Conservation (phyloP, 2,329 filamentous ascomycete species). For the Ramularia collo-cygni region DNA sequence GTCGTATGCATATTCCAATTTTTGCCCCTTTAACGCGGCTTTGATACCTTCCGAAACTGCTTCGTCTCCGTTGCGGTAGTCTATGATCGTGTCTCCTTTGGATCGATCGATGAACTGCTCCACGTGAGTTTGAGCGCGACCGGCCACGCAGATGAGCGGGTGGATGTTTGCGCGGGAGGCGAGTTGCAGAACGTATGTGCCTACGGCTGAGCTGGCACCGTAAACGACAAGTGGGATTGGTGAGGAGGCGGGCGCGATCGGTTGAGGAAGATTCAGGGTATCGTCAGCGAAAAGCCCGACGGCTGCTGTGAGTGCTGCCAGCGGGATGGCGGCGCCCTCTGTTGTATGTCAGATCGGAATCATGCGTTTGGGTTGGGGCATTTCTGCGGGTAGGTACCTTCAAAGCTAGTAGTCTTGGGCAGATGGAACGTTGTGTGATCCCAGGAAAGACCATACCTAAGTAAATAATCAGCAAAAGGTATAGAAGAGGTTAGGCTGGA, state of each 20-base stretch:
- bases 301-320: slow-evolving; percentile 42
- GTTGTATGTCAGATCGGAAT: neutral
- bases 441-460: slow-evolving; percentile 49
- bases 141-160: slow-evolving; percentile 55
- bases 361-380: neutral
- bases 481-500: no score
- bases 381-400: slow-evolving; percentile 34
- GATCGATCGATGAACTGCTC: slow-evolving; percentile 45
- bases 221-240: slow-evolving; percentile 39
- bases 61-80: slow-evolving; percentile 46
- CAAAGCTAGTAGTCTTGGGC: slow-evolving; percentile 44
- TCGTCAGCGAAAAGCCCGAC: slow-evolving; percentile 35
- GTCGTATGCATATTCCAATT: slow-evolving; percentile 28
- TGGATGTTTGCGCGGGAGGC: slow-evolving; percentile 49
- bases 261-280: slow-evolving; percentile 37
- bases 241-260: slow-evolving; percentile 31
- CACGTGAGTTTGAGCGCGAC: slow-evolving; percentile 47
- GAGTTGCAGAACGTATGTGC: slow-evolving; percentile 53
- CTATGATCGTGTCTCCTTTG: slow-evolving; percentile 53
- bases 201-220: slow-evolving; percentile 50
- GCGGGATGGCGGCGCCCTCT: slow-evolving; percentile 41
- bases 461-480: no score
- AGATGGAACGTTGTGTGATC: slow-evolving; percentile 53
- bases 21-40: slow-evolving; percentile 24
- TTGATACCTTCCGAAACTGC: slow-evolving; percentile 27